These are phyloP conservation scores for Zelonia costaricensis DNA, from an alignment of 208 protist genomes.

Conservation along the genomic window DNA sequence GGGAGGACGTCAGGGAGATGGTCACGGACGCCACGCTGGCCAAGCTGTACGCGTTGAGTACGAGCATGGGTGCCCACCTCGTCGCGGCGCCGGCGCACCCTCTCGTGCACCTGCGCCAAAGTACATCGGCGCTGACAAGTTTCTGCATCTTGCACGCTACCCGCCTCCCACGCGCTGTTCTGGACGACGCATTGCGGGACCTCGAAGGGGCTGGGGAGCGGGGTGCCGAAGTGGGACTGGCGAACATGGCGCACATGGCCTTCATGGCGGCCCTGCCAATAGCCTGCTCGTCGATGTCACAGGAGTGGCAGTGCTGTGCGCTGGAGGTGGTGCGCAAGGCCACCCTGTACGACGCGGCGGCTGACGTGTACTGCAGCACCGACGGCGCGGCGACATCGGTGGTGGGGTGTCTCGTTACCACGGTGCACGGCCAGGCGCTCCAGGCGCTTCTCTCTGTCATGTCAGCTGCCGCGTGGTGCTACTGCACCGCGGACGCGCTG, in stretches of 20 bases:
- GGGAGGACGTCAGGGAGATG: too few relatives aligned
- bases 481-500: slow-evolving; percentile 24
- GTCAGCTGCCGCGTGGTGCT: slow-evolving; percentile 30
- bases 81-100: neutral
- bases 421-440: slow-evolving; percentile 8
- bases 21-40: neutral
- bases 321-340: slow-evolving; percentile 31
- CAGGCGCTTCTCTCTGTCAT: slow-evolving; percentile 16
- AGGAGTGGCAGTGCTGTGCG: slow-evolving; percentile 19
- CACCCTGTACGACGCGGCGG: slow-evolving; percentile 29
- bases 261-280: slow-evolving; percentile 23
- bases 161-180: slow-evolving; percentile 1
- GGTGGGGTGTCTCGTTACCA: neutral
- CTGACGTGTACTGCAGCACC: slow-evolving; percentile 5
- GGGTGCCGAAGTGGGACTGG: neutral
- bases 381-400: slow-evolving; percentile 1
- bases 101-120: slow-evolving; percentile 7
- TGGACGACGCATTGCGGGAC: slow-evolving; percentile 12
- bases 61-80: slow-evolving; percentile 13
- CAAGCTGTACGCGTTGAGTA: slow-evolving; percentile 22
- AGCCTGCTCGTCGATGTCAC: slow-evolving; percentile 1
- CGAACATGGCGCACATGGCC: slow-evolving; percentile 32
- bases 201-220: too few relatives aligned
- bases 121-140: slow-evolving; percentile 16
- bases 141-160: slow-evolving; percentile 21